These are phyloP conservation scores for Blastomyces silverae DNA, from an alignment of 2,329 filamentous ascomycete species.

Conservation along the genomic window DNA sequence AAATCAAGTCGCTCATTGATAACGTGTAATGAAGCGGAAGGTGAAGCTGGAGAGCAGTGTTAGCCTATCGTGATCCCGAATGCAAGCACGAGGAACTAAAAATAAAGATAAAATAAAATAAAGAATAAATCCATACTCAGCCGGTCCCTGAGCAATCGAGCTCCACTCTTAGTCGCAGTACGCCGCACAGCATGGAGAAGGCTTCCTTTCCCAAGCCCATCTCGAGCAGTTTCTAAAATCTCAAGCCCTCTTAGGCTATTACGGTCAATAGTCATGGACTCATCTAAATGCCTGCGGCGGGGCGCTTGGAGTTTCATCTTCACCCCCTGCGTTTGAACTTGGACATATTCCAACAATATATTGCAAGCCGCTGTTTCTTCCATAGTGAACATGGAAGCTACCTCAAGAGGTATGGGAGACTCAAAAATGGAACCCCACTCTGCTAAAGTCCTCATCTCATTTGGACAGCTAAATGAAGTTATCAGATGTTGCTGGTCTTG, in stretches of 20 bases:
- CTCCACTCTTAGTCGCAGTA: constrained; percentile 87
- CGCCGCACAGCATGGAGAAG: constrained; percentile 81
- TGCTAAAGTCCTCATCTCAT: constrained; percentile 45
- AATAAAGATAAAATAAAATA: background rate
- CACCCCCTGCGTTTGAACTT: constrained; percentile 66
- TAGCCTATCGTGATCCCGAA: constrained; percentile 6
- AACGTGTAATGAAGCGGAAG: constrained; percentile 74
- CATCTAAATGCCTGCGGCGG: constrained; percentile 61
- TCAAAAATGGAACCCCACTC: constrained; percentile 75
- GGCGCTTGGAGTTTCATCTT: constrained; percentile 80
- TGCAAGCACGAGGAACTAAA: constrained; percentile 8
- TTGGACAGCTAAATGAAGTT: constrained; percentile 56
- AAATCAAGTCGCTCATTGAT: constrained; percentile 78
- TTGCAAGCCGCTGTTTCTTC: constrained; percentile 71
- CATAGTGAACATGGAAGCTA: constrained; percentile 53
- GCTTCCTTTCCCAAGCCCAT: constrained; percentile 72
- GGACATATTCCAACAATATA: constrained; percentile 76
- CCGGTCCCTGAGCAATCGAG: constrained; percentile 74
- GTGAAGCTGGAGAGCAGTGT: constrained; percentile 51
- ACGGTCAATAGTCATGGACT: constrained; percentile 85
- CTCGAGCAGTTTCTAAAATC: constrained; percentile 76
- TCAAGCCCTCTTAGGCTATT: constrained; percentile 86
- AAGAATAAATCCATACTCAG: constrained; percentile 50
- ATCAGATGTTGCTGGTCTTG: constrained; percentile 65
- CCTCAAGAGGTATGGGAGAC: constrained; percentile 54